Evolutionary conservation across 176 grass and related monocot genomes (phyloP).

Genomic region (Sorghum bicolor): Sorghum_bicolor_NCBIv3 NC_012870.2:2281501-2282000

Average conservation of each 20-base stretch:
- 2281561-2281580: neutral
- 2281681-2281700: neutral
- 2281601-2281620: neutral
- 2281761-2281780: neutral
- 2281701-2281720: neutral
- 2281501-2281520: conserved; percentile 83
- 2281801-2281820: neutral
- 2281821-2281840: neutral
- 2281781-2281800: neutral
- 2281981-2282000: conserved; percentile 71
- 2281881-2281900: neutral
- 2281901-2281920: neutral
- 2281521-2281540: conserved; percentile 67
- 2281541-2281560: neutral
- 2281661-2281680: neutral
- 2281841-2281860: neutral
- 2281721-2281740: neutral
- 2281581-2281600: neutral
- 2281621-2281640: neutral
- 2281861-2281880: neutral
- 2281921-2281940: neutral
- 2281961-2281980: neutral
- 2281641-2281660: neutral
- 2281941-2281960: neutral
- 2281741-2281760: neutral